Conservation (phyloP, 2,329 filamentous ascomycete genomes). For the Alternaria ethzedia region DNA sequence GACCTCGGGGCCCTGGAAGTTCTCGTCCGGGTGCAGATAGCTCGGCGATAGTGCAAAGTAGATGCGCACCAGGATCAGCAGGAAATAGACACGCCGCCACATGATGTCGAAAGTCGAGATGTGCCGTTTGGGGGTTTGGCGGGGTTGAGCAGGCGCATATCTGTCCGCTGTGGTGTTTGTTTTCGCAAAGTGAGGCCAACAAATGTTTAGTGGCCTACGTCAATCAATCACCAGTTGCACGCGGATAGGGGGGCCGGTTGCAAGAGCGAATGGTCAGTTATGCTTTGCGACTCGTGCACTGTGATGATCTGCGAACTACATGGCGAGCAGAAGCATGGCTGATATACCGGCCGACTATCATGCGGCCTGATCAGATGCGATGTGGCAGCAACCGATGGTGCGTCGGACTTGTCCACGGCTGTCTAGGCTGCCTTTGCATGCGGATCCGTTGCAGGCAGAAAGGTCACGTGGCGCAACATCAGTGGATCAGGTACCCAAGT, state of each 20-base stretch:
- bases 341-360: constrained; percentile 17
- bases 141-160: constrained; percentile 40
- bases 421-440: constrained; percentile 12
- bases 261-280: constrained; percentile 3
- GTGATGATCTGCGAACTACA: constrained; percentile 17
- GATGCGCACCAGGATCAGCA: constrained; percentile 83
- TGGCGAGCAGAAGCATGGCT: constrained; percentile 15
- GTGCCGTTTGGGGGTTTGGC: constrained; percentile 17
- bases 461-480: constrained; percentile 5
- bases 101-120: constrained; percentile 58
- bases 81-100: constrained; percentile 90
- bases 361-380: constrained; percentile 28
- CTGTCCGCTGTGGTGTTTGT: constrained; percentile 25
- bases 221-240: constrained; percentile 31
- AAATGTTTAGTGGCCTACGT: constrained; percentile 31
- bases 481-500: neutral
- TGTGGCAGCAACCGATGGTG: constrained; percentile 13
- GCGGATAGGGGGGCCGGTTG: constrained; percentile 28
- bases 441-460: constrained; percentile 8
- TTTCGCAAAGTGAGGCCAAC: constrained; percentile 26
- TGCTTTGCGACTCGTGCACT: constrained; percentile 14
- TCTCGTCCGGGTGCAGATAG: constrained; percentile 98
- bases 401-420: constrained; percentile 18
- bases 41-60: constrained; percentile 95
- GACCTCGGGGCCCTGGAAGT: constrained; percentile 97